Base-by-base conservation (phyloP, 1,284 basidiomycete genomes). In the Gomphus sp. region DNA sequence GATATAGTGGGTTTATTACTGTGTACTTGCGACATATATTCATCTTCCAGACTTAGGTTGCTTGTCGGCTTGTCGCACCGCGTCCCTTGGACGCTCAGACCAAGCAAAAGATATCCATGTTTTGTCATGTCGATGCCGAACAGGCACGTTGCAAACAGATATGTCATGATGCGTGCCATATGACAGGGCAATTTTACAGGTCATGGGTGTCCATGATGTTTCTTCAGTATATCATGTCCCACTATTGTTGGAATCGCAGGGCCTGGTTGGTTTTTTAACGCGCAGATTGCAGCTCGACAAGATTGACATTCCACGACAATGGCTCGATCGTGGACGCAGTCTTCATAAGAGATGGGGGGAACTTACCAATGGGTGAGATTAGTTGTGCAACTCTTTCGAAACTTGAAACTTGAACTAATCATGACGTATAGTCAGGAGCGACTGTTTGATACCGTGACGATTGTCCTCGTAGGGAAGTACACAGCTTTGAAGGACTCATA, bases 181-280 rank as follows among this genome's bases (percentile, higher is more conserved):
- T 51, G 36, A 39, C 47, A 33, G 16, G 5, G 41, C 33, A 7
- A 14, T 16, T 41, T 55, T 12, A 28, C 36, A 59, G 58, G 97
- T 99, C 45, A 80, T 99, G 60, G 96, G 93, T 59, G 92, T 99
- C 12, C 96, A 98, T 73, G 94, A 99, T 69, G 93, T 99, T 45
- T 85, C 87, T 7, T 98, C 95, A 22, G 93, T 98, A 39, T 99
- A 99, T 73, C 96, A 99, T 69, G 96, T 99, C 36, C 97, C 97
- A 1, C 80, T 99, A 7, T 80, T 99, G 9, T 81, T 99, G 39
- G 86, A 91, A 65, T 86, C 93, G 18, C 97, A 99, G 73, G 93
- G 94, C 18, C 89, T 99, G 64, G 73, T 98, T 49, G 76, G 85
- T 49, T 98, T 89, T 74, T 81, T 99, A 47, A 81, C 82, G 66